Conservation (phyloP, 2,329 filamentous ascomycete genomes). For the Neofusicoccum parvum region DNA sequence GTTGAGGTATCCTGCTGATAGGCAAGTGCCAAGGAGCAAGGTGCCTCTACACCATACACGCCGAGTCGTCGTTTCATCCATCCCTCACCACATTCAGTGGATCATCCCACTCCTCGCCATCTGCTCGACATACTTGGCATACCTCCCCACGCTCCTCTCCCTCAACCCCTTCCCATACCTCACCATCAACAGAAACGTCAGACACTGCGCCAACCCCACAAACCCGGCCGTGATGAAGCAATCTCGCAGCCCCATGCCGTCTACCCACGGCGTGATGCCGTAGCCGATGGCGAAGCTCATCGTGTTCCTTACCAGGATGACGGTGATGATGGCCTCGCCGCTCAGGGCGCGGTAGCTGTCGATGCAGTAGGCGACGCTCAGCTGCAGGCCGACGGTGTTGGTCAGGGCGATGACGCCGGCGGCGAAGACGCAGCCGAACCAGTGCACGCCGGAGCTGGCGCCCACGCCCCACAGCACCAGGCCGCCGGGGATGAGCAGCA, state of each 20-base stretch:
- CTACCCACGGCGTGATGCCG: constrained; percentile 51
- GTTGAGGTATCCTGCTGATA: too few relatives aligned
- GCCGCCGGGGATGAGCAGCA: constrained; percentile 47
- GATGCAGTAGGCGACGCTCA: constrained; percentile 51
- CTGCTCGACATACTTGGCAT: constrained; percentile 41
- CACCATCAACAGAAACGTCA: constrained; percentile 48
- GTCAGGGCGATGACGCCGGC: constrained; percentile 51
- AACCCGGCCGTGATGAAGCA: constrained; percentile 48
- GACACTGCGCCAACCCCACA: constrained; percentile 44
- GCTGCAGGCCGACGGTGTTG: constrained; percentile 47
- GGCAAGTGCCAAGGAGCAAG: too few relatives aligned
- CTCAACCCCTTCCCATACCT: constrained; percentile 52
- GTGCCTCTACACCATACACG: too few relatives aligned
- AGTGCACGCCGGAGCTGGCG: constrained; percentile 51
- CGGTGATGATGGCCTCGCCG: constrained; percentile 54
- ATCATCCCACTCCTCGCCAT: constrained; percentile 20
- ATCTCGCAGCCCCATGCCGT: constrained; percentile 45
- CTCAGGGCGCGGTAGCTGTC: constrained; percentile 53
- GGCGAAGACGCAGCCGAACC: constrained; percentile 53
- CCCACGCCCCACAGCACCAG: constrained; percentile 56
- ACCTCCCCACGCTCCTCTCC: constrained; percentile 41
- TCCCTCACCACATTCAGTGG: neutral
- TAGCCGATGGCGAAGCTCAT: constrained; percentile 56
- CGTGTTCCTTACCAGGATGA: constrained; percentile 54
- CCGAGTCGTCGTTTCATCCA: too few relatives aligned